Evolutionary conservation across 192 early-diverging fungal genomes (phyloP), one percentile per base, ranked within the genome.

Genomic region (Thoreauomyces humboldtii): DNA sequence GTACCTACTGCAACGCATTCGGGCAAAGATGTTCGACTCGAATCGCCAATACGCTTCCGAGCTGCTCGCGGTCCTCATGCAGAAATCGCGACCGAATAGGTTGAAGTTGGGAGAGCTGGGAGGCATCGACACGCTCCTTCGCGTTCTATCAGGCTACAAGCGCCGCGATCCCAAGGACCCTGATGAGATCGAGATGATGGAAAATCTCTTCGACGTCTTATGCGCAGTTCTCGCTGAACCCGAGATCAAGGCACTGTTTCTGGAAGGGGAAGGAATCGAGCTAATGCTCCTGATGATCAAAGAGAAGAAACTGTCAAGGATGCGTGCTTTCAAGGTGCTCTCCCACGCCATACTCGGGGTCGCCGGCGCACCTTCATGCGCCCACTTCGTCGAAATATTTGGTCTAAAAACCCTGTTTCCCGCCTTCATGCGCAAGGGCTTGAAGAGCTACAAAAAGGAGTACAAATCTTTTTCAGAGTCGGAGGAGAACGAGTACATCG

Each of bases 151-250:
- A 0, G 74, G 56, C 5, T 88, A 88, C 69, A 77, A 78, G 35
- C 80, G 82, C 55, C 70, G 61, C 34, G 91, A 95, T 65, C 95
- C 96, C 1, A 72, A 75, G 15, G 88, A 92, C 46, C 83, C 81
- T 5, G 92, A 95, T 61, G 95, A 96, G 59, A 77, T 86, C 37
- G 96, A 99, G 62, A 79, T 92, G 73, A 73, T 99, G 77, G 96
- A 96, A 62, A 97, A 95, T 68, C 74, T 92, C 19, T 92, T 98
- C 66, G 89, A 94, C 71, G 75, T 81, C 4, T 51, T 98, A 15
- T 94, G 90, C 72, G 82, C 83, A 21, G 67, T 81, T n/a, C 60
- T 97, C 25, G 71, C 71, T 17, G 87, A 89, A 38, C 72, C 78
- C 3, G 79, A 83, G 47, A 87, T 83, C 41, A 95, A 96, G 76